A percentile compares a stretch with the other conserved stretches of the same genome.
Conservation (phyloP, 2,329 filamentous ascomycete genomes). For the Paracoccidioides lutzii region DNA sequence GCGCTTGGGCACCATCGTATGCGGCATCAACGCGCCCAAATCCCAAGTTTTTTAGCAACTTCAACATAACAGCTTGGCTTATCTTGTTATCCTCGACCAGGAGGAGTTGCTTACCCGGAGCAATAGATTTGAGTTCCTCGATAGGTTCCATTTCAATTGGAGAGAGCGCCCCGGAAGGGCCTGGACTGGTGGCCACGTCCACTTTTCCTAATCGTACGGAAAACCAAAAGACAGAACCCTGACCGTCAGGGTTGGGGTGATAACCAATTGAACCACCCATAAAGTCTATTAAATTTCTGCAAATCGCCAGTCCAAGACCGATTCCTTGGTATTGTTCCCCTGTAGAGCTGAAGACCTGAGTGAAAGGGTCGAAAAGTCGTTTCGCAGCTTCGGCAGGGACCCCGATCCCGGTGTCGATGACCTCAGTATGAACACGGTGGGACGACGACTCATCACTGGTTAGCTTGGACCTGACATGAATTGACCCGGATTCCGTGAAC, state of each 20-base stretch:
- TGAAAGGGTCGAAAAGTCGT: conserved; percentile 44
- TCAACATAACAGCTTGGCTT: conserved; percentile 31
- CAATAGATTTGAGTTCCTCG: conserved; percentile 24
- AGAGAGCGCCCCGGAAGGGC: not conserved
- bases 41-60: conserved; percentile 27
- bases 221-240: conserved; percentile 43
- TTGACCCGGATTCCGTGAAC: conserved; percentile 45
- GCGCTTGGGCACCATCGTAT: conserved; percentile 33
- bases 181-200: not conserved
- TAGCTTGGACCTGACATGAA: conserved; percentile 34
- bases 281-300: conserved; percentile 43
- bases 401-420: conserved; percentile 44
- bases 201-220: conserved; percentile 23
- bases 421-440: conserved; percentile 37
- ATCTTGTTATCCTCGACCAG: conserved; percentile 33
- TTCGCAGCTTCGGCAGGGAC: conserved; percentile 34
- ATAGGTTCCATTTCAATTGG: conserved; percentile 14
- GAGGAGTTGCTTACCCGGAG: conserved; percentile 29
- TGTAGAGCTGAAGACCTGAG: conserved; percentile 41
- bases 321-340: conserved; percentile 42
- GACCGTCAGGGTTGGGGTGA: conserved; percentile 31
- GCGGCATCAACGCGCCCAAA: conserved; percentile 32
- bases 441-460: conserved; percentile 29
- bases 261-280: conserved; percentile 44
- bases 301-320: conserved; percentile 45